Conservation (phyloP, 345 rosid species). For the Gossypium australe region DNA sequence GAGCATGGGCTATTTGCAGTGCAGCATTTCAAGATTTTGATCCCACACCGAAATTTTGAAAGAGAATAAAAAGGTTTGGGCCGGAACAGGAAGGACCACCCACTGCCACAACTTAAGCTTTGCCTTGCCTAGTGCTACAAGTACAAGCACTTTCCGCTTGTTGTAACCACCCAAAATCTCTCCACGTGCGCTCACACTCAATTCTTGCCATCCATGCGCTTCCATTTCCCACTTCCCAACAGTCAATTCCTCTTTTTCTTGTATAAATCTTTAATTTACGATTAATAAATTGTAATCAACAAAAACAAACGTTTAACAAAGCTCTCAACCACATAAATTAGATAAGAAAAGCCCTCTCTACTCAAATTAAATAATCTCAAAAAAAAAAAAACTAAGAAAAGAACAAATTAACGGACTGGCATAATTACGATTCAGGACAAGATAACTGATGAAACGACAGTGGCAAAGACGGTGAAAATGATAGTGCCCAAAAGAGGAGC, state of each 20-base stretch:
- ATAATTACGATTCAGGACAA: conserved; percentile 35
- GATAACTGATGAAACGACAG: conserved; percentile 33
- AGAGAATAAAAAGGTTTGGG: too few relatives aligned
- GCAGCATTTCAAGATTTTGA: too few relatives aligned
- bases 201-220: not conserved
- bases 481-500: conserved; percentile 35
- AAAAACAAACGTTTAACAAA: not conserved
- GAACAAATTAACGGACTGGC: conserved; percentile 18
- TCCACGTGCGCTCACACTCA: conserved; percentile 2
- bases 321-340: conserved; percentile 2
- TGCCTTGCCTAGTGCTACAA: too few relatives aligned
- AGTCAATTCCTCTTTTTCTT: not conserved
- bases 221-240: too few relatives aligned
- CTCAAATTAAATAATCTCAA: not conserved
- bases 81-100: too few relatives aligned
- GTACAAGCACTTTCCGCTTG: too few relatives aligned
- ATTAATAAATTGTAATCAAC: not conserved
- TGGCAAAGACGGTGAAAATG: conserved; percentile 17
- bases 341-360: conserved; percentile 14
- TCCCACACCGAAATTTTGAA: too few relatives aligned
- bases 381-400: conserved; percentile 13
- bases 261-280: not conserved
- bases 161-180: not conserved
- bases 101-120: too few relatives aligned
- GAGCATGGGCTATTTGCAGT: too few relatives aligned